Base-by-base conservation (phyloP, 495 filamentous ascomycete species). In the Glonium stellatum region DNA sequence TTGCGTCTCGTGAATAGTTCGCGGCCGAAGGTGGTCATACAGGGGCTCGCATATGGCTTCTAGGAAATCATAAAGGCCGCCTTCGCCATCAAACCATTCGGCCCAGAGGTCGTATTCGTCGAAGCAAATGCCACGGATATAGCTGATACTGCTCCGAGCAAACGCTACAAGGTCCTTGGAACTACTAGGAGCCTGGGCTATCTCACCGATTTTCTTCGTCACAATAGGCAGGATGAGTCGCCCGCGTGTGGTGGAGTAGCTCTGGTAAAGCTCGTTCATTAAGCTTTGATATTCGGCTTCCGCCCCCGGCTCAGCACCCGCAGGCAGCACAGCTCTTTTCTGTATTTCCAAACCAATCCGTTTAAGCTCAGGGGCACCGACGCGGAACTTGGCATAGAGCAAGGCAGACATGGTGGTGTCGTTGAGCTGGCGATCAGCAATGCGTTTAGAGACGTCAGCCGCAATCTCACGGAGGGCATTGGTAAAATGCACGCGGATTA, bases 401-500 rank as follows among this genome's bases (percentile, higher is more conserved):
- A 90, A 74, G 19, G 87, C 83, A 23, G 88, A 89, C 74, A 88
- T 80, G 0, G 88, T 86, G 1, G 87, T 87, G 64, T 90, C 87
- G 55, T 87, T 91, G 51, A 89, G 76, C 54, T 87, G 83, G 47
- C 81, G 79, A 61, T 87, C 82, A 27, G 84, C 79, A 54, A 90
- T 82, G 48, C 86, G 84, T 64, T 84, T 87, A 10, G 82, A 77
- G 11, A 89, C 85, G 62, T 84, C 87, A 36, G 82, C 78, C 46
- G 87, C 80, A 52, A 86, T 84, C 53, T 91, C 87, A 34, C 82
- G 80, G 4, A 90, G 73, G 15, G 82, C 73, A 44, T 87, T 77
- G 9, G 96, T 84, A 44, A 96, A 89, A 62, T 90, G 87, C 56
- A 92, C 92, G 18, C 93, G 86, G 41, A 95, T 91, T 23, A 96